Conservation (phyloP, 345 rosid genomes). For the Sapria himalayana region DNA sequence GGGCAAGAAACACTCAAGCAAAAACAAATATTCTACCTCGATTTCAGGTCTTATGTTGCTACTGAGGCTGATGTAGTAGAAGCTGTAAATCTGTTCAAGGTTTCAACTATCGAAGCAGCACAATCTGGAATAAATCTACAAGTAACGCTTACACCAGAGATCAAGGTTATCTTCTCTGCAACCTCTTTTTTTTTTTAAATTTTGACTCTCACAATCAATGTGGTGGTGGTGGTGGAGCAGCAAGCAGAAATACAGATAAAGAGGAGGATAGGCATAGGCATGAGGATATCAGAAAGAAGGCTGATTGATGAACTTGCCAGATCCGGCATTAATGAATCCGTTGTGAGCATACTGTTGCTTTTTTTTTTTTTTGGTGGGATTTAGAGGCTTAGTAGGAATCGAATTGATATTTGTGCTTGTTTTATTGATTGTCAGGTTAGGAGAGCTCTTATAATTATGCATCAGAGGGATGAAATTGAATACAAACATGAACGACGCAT, state of each 20-base stretch:
- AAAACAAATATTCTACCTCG: not conserved
- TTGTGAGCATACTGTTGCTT: slow-evolving; percentile 21
- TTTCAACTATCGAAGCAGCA: slow-evolving; percentile 96
- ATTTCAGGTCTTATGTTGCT: slow-evolving; percentile 56
- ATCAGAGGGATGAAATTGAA: slow-evolving; percentile 94
- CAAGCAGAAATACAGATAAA: slow-evolving; percentile 91
- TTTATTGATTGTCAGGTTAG: slow-evolving; percentile 34
- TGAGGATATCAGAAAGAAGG: slow-evolving; percentile 67
- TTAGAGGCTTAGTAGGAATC: too few species aligned
- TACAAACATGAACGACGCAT: slow-evolving; percentile 73
- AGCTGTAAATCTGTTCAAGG: slow-evolving; percentile 73
- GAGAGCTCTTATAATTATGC: slow-evolving; percentile 90
- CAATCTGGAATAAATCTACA: slow-evolving; percentile 85
- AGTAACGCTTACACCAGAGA: slow-evolving; percentile 57
- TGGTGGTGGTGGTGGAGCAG: too few species aligned
- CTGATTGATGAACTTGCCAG: slow-evolving; percentile 68
- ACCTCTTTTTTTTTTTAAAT: not conserved
- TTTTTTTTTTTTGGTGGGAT: not conserved
- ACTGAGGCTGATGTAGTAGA: slow-evolving; percentile 66
- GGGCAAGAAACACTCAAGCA: too few species aligned
- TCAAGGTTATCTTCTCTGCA: too few species aligned
- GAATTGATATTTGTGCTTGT: not conserved
- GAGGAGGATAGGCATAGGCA: slow-evolving; percentile 77
- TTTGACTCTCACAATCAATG: not conserved
- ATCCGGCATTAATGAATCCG: slow-evolving; percentile 82